Conservation (phyloP, 179 eudicot species). For the Silene coronaria region DNA sequence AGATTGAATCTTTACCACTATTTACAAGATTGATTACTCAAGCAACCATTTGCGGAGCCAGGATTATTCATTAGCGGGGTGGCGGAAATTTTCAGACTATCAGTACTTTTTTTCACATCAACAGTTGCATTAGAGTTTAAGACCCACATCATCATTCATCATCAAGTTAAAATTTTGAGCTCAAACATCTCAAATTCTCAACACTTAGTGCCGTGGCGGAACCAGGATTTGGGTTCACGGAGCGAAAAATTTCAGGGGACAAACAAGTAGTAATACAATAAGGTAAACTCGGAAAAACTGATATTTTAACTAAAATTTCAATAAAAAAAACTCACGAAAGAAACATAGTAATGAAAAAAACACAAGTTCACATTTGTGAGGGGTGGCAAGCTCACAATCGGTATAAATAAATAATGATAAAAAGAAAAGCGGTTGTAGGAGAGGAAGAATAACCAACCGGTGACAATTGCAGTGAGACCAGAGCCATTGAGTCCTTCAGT, state of each 20-base stretch:
- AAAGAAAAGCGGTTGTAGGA: not conserved
- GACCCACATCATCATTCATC: not conserved
- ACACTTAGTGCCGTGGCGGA: too few relatives aligned
- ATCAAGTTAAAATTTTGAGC: slow-evolving; percentile 3
- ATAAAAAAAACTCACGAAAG: too few relatives aligned
- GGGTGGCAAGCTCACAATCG: too few relatives aligned
- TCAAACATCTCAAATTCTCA: not conserved
- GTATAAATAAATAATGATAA: too few relatives aligned
- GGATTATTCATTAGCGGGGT: too few relatives aligned
- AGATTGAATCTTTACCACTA: not conserved
- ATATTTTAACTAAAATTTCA: too few relatives aligned
- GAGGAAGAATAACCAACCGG: slow-evolving; percentile 34
- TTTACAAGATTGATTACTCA: not conserved
- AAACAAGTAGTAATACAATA: too few relatives aligned
- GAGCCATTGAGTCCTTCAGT: slow-evolving; percentile 35
- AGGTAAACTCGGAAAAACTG: too few relatives aligned
- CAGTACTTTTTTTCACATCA: not conserved
- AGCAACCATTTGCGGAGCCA: not conserved
- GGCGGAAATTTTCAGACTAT: not conserved
- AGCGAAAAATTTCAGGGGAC: not conserved
- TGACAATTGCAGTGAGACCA: slow-evolving; percentile 43
- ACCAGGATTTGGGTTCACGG: too few relatives aligned
- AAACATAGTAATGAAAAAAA: not conserved
- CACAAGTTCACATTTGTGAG: too few relatives aligned
- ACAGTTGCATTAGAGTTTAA: not conserved